These are phyloP conservation scores for Pleurotus platypus DNA, from an alignment of 768 basidiomycete genomes.

Conservation along the genomic window DNA sequence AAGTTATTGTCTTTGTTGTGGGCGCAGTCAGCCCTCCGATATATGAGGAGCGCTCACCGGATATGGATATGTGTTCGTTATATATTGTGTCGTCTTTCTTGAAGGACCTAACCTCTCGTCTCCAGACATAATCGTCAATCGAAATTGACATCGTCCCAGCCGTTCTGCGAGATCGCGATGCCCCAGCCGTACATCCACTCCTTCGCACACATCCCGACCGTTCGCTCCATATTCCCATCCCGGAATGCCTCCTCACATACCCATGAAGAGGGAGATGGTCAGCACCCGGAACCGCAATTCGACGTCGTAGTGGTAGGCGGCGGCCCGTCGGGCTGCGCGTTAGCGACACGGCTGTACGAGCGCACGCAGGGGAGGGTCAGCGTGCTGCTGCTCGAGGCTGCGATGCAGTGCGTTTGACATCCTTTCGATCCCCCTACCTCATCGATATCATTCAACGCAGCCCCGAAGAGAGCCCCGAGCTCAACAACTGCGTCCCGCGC, in stretches of 20 bases:
- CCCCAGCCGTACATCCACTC: slow-evolving; percentile 2
- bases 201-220: background rate
- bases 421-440: background rate
- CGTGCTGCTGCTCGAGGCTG: slow-evolving; percentile 1
- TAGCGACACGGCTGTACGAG: background rate
- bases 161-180: background rate
- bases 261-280: background rate
- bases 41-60: no score
- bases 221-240: background rate
- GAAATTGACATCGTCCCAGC: no score
- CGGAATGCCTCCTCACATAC: no score
- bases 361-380: background rate
- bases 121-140: no score
- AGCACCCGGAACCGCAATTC: background rate
- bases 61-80: no score
- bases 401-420: background rate
- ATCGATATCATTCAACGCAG: background rate
- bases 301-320: slow-evolving; percentile 6
- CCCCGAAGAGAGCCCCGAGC: background rate
- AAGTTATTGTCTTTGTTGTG: no score
- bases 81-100: no score
- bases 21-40: no score
- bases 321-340: slow-evolving; percentile 5
- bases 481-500: slow-evolving; percentile 2
- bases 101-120: no score